Percentiles rank a stretch among this genome's conserved stretches.
These are phyloP conservation scores for Ettlia oleoabundans DNA, from an alignment of 139 green algal species.

Conservation along the genomic window DNA sequence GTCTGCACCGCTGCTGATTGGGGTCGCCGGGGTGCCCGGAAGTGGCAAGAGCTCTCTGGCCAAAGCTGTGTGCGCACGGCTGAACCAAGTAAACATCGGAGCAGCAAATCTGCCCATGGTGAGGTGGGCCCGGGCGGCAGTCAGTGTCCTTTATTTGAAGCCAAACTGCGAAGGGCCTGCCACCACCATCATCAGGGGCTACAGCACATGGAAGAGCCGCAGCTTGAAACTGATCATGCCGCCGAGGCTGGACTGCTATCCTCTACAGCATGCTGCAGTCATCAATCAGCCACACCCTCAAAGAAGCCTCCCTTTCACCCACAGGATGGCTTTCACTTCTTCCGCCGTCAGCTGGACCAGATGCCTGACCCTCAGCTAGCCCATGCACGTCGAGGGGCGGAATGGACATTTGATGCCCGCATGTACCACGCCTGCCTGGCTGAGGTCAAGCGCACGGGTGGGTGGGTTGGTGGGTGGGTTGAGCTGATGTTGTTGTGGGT, in stretches of 20 bases:
- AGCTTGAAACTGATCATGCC: too few species aligned
- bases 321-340: slow-evolving; percentile 80
- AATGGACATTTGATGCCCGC: slow-evolving; percentile 86
- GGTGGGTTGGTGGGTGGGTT: background rate
- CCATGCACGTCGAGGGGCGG: slow-evolving; percentile 70
- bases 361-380: slow-evolving; percentile 75
- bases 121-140: slow-evolving; percentile 37
- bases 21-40: slow-evolving; percentile 81
- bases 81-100: slow-evolving; percentile 61
- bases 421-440: slow-evolving; percentile 71
- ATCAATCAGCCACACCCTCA: too few species aligned
- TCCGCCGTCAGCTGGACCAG: slow-evolving; percentile 76
- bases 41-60: slow-evolving; percentile 84
- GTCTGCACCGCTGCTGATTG: slow-evolving; percentile 61
- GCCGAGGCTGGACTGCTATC: too few species aligned
- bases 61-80: slow-evolving; percentile 42
- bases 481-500: too few species aligned
- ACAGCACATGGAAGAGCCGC: too few species aligned
- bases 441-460: slow-evolving; percentile 41
- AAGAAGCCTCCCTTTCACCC: too few species aligned
- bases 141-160: too few species aligned
- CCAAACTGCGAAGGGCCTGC: too few species aligned
- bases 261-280: too few species aligned
- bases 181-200: too few species aligned
- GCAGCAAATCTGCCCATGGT: slow-evolving; percentile 77